Base-by-base conservation (phyloP, 2,329 filamentous ascomycete genomes). In the Arthrobotrys sphaeroides region DNA sequence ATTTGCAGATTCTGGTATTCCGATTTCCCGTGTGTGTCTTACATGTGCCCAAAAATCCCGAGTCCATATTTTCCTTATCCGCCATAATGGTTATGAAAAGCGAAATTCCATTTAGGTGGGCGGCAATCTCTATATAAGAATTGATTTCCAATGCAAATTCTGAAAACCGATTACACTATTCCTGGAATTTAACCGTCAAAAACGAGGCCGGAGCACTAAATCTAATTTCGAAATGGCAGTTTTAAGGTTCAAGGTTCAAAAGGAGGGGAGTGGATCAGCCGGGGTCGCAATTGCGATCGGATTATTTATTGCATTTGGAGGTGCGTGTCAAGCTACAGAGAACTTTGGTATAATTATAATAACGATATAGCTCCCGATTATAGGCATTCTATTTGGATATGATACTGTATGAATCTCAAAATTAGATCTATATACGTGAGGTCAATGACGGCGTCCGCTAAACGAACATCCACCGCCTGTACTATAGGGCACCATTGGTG, bases 281-380 rank as follows among this genome's bases (percentile, higher is more conserved):
- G 22, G 12, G 2, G 36, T 65, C 1, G 70, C 70, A 13, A 68
- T 74, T 82, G 88, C 91, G 86, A 86, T 91, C 82, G 89, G 89
- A 77, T 84, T 90, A 78, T 91, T 91, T 82, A 89, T 91, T 79
- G 89, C 89, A 77, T 89, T 87, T 69, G 89, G 89, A 80, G 89
- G 89, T 78, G 83, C 90, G 57, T 84, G 18, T 28, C n/a, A 16
- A 12, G 24, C 16, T 26, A 5, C 3, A n/a, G 16, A 31, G 6
- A 42, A 4, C 9, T 47, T 18, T 24, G 9, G 26, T 49, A 49
- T 7, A 16, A 2, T 31, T 36, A 40, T 6, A 3, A 31, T 20
- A 31, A 20, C 20, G 42, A 36, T 18, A 7, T 16, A 13, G 36
- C 91, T 73, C 90, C 45, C 13, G 7, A 18, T 6, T 36, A 20